phyloP scores from a whole-genome alignment of 441 rosid genomes.

The Adansonia madagascariensis region DNA sequence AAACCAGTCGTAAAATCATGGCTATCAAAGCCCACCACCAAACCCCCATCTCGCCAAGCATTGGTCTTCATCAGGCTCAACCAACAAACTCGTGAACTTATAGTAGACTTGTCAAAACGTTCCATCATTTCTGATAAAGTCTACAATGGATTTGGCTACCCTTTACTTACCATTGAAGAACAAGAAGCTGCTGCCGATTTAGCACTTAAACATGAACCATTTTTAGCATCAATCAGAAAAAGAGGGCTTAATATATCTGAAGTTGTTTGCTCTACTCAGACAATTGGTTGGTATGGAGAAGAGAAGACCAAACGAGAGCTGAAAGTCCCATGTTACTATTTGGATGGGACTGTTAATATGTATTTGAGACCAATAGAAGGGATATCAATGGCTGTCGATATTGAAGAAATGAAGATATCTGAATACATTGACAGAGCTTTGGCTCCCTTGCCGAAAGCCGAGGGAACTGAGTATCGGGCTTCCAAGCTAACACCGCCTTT shows the following conservation, averaged over 20 bases:
- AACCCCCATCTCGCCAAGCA: slow-evolving; percentile 40
- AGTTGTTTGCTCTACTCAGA: slow-evolving; percentile 31
- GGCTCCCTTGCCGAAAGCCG: slow-evolving; percentile 42
- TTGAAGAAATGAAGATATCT: slow-evolving; percentile 43
- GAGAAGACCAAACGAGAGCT: background rate
- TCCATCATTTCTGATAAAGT: slow-evolving; percentile 25
- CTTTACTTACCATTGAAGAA: slow-evolving; percentile 32
- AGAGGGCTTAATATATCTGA: slow-evolving; percentile 37
- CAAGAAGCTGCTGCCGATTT: slow-evolving; percentile 25
- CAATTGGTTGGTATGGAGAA: slow-evolving; percentile 47
- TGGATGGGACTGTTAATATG: slow-evolving; percentile 43
- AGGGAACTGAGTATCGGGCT: slow-evolving; percentile 44
- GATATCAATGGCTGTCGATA: slow-evolving; percentile 36
- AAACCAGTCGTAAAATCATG: slow-evolving; percentile 39
- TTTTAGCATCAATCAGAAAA: slow-evolving; percentile 30
- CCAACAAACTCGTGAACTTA: slow-evolving; percentile 36
- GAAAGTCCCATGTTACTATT: slow-evolving; percentile 29
- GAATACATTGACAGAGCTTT: slow-evolving; percentile 33
- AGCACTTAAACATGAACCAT: slow-evolving; percentile 34
- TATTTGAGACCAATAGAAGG: slow-evolving; percentile 50
- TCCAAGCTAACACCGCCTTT: slow-evolving; percentile 35
- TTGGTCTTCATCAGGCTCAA: slow-evolving; percentile 25
- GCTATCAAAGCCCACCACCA: slow-evolving; percentile 24
- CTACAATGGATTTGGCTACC: slow-evolving; percentile 38
- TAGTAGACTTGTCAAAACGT: slow-evolving; percentile 35